phyloP scores from a whole-genome alignment of 352 stramenopile species.

The Globisporangium parvum region DNA sequence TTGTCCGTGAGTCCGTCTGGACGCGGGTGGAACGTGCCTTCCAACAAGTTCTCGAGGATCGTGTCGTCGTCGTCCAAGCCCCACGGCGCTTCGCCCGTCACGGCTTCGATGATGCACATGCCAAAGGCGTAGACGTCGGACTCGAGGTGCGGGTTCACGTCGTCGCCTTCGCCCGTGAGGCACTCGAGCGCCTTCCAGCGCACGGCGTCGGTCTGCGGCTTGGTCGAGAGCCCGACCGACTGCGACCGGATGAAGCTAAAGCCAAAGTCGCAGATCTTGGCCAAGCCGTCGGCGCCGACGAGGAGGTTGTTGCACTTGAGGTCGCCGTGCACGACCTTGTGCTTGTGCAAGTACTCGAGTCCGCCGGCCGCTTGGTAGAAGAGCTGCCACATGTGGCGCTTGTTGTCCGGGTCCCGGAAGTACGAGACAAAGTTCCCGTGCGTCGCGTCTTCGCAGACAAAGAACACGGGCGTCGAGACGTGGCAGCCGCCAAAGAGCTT shows the following conservation, averaged over 20 bases:
- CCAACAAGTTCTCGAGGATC: slow-evolving; percentile 19
- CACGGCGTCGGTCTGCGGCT: slow-evolving; percentile 60
- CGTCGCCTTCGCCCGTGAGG: slow-evolving; percentile 11
- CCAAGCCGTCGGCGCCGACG: slow-evolving; percentile 19
- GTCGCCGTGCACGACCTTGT: slow-evolving; percentile 72
- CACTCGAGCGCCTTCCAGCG: slow-evolving; percentile 16
- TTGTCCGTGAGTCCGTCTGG: slow-evolving; percentile 10
- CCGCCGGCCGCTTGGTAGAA: slow-evolving; percentile 38
- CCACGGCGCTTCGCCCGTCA: slow-evolving; percentile 28
- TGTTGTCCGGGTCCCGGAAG: slow-evolving; percentile 6
- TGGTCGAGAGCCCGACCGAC: slow-evolving; percentile 16
- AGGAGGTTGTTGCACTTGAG: slow-evolving; percentile 21
- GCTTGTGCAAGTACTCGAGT: slow-evolving; percentile 48
- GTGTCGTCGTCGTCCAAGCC: slow-evolving; percentile 20
- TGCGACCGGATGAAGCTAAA: slow-evolving; percentile 61
- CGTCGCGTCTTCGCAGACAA: slow-evolving; percentile 30
- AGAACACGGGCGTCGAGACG: slow-evolving; percentile 8
- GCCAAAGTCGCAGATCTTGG: slow-evolving; percentile 23
- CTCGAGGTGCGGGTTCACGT: slow-evolving; percentile 17
- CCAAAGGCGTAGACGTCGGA: slow-evolving; percentile 38
- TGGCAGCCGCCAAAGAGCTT: slow-evolving; percentile 25
- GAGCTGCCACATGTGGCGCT: slow-evolving; percentile 14
- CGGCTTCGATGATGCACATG: slow-evolving; percentile 39
- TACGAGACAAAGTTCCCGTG: slow-evolving; percentile 29
- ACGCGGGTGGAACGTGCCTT: slow-evolving; percentile 9